A percentile compares a stretch with the other conserved stretches of the same genome.
phyloP scores from a whole-genome alignment of 345 rosid genomes.

The Dipteronia dyeriana region DNA sequence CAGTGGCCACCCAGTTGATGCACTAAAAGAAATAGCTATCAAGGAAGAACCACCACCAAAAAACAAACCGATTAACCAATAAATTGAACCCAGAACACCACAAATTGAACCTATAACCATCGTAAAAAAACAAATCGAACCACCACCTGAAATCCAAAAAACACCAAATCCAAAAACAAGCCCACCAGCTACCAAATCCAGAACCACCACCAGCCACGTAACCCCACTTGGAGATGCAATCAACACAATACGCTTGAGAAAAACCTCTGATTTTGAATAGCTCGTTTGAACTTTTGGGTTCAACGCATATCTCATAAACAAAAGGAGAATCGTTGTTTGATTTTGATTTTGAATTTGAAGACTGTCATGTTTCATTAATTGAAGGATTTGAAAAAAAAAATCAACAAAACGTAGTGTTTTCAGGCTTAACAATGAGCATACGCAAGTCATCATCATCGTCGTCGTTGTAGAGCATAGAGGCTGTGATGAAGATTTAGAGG shows the following conservation, averaged over 20 bases:
- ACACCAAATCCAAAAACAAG: no score
- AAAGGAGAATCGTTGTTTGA: slow-evolving; percentile 10
- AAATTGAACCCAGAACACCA: no score
- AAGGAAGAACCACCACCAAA: no score
- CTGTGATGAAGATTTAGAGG: slow-evolving; percentile 21
- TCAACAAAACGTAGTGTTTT: neutral
- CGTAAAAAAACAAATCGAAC: no score
- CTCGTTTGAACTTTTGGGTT: slow-evolving; percentile 9
- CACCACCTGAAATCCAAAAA: no score
- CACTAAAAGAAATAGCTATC: no score
- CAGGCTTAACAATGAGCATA: slow-evolving; percentile 8
- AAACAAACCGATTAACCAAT: no score
- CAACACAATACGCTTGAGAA: slow-evolving; percentile 37
- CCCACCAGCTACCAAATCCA: no score
- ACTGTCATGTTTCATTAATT: neutral
- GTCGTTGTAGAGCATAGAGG: slow-evolving; percentile 11
- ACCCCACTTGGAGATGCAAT: slow-evolving; percentile 38
- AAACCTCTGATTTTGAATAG: slow-evolving; percentile 38
- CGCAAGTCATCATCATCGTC: slow-evolving; percentile 4
- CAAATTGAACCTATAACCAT: no score
- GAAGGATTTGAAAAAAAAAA: neutral
- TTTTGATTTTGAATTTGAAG: slow-evolving; percentile 17
- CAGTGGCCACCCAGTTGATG: no score
- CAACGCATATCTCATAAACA: slow-evolving; percentile 42
- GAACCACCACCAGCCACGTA: no score